Conservation (phyloP, 148 eudicot genomes). For the Polygonum maritimum region DNA sequence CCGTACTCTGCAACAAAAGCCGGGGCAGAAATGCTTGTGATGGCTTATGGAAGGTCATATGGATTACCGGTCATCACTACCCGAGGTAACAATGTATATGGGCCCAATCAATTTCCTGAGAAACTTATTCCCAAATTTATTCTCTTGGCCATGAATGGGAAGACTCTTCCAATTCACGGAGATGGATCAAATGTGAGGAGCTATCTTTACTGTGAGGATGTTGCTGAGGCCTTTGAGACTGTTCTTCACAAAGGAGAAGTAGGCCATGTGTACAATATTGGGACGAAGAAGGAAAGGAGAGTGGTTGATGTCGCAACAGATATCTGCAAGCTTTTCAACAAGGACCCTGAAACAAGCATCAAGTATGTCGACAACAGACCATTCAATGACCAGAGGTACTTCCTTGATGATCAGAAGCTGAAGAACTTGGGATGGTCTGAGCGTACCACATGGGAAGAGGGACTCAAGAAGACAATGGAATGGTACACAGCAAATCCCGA, state of each 20-base stretch:
- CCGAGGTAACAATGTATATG: conserved; percentile 57
- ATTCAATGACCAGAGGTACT: conserved; percentile 64
- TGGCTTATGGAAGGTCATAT: conserved; percentile 63
- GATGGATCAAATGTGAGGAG: conserved; percentile 63
- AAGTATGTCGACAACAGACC: conserved; percentile 64
- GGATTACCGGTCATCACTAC: conserved; percentile 63
- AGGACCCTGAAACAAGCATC: conserved; percentile 41
- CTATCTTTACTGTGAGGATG: conserved; percentile 65
- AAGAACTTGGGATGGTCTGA: conserved; percentile 55
- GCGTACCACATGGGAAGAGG: conserved; percentile 55
- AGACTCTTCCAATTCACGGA: conserved; percentile 55
- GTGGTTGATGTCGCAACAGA: conserved; percentile 60
- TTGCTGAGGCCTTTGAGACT: conserved; percentile 68
- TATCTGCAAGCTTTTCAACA: conserved; percentile 38
- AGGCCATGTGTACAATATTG: conserved; percentile 62
- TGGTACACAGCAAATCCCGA: conserved; percentile 50
- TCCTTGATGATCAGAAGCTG: conserved; percentile 63
- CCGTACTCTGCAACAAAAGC: conserved; percentile 61
- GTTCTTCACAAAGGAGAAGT: conserved; percentile 68
- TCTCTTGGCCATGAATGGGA: conserved; percentile 49
- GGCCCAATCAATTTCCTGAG: conserved; percentile 57
- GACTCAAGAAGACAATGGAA: conserved; percentile 53
- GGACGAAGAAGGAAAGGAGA: conserved; percentile 50
- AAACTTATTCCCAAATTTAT: conserved; percentile 53
- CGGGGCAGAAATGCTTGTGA: conserved; percentile 66